phyloP scores from a whole-genome alignment of 2,329 filamentous ascomycete species.

The Fusarium austroafricanum region DNA sequence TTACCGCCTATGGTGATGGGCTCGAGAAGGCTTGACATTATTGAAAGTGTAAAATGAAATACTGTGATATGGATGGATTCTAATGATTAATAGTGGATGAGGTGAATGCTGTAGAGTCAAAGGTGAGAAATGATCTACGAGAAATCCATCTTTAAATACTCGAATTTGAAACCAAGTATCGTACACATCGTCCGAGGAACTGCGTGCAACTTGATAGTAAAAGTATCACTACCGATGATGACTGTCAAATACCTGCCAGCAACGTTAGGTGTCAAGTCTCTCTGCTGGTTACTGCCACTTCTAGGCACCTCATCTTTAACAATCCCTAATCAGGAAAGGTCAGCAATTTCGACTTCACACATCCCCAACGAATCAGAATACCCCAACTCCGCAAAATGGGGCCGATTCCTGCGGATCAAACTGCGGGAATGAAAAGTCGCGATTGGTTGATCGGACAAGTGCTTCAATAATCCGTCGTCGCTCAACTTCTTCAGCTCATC shows the following conservation, averaged over 20 bases:
- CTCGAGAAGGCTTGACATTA: constrained; percentile 15
- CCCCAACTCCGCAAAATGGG: not conserved
- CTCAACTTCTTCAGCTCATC: not conserved
- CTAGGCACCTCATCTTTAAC: not conserved
- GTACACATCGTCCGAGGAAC: too few species aligned
- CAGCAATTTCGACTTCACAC: not conserved
- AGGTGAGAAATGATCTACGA: too few species aligned
- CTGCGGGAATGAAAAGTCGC: not conserved
- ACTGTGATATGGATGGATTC: too few species aligned
- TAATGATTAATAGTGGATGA: too few species aligned
- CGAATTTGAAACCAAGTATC: not conserved
- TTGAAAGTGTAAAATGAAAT: too few species aligned
- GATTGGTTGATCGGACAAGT: not conserved
- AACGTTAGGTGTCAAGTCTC: rapidly evolving
- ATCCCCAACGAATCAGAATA: not conserved
- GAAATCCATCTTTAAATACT: not conserved
- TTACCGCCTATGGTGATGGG: not conserved
- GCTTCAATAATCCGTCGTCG: not conserved
- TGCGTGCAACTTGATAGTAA: too few species aligned
- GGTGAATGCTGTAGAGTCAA: too few species aligned
- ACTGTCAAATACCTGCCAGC: rapidly evolving
- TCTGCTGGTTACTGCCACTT: rapidly evolving
- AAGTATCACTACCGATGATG: rapidly evolving
- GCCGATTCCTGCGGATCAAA: not conserved
- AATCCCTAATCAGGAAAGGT: rapidly evolving